phyloP scores from a whole-genome alignment of 2,329 filamentous ascomycete genomes.

The Paraphaeosphaeria minitans region DNA sequence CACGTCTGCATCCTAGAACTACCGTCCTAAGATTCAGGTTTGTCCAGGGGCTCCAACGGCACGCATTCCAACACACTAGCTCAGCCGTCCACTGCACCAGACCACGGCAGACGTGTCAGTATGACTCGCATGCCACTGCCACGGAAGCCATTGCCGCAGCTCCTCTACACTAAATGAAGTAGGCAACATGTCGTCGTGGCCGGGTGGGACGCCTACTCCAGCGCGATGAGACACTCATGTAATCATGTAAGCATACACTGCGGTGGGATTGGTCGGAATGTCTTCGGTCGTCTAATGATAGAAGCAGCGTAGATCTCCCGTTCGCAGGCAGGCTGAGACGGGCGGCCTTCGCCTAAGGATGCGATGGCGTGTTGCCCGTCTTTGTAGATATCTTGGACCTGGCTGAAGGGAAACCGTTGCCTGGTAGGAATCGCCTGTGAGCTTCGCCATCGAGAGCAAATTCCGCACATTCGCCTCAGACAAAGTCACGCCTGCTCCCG shows the following conservation, averaged over 20 bases:
- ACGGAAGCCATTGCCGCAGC: too few relatives aligned
- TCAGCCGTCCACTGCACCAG: too few relatives aligned
- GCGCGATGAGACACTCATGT: conserved; percentile 1
- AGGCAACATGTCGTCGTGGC: neutral
- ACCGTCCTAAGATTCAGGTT: too few relatives aligned
- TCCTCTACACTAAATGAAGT: too few relatives aligned
- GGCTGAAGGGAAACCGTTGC: neutral
- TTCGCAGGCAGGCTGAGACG: neutral
- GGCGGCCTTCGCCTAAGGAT: conserved; percentile 3
- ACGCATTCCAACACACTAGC: too few relatives aligned
- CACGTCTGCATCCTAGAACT: too few relatives aligned
- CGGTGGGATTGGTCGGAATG: neutral
- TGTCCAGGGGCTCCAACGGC: too few relatives aligned
- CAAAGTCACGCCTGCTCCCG: neutral
- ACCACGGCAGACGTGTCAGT: too few relatives aligned
- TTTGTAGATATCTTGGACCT: neutral
- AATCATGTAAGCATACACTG: neutral
- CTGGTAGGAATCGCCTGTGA: neutral
- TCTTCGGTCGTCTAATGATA: conserved; percentile 6
- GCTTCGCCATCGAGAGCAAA: neutral
- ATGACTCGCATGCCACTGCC: too few relatives aligned
- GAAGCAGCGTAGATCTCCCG: conserved; percentile 9
- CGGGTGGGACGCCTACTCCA: neutral
- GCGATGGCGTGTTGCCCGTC: neutral
- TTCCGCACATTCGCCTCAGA: too few relatives aligned